phyloP scores from a whole-genome alignment of 495 filamentous ascomycete genomes.

The Daldinia bambusicola region DNA sequence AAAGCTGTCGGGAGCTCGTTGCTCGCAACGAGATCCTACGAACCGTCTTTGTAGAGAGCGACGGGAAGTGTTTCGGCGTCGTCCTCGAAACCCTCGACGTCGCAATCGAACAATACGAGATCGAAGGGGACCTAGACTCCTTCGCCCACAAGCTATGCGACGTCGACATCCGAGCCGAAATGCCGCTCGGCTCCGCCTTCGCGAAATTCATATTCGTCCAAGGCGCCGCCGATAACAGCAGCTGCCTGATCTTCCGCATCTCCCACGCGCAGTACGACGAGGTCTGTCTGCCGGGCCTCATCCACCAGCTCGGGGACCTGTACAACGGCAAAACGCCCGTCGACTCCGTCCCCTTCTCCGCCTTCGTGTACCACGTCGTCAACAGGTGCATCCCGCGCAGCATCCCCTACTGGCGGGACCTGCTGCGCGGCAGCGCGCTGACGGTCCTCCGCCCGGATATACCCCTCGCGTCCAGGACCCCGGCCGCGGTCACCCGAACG shows the following conservation, averaged over 20 bases:
- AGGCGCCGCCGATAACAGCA: conserved; percentile 59
- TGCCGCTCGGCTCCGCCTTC: conserved; percentile 70
- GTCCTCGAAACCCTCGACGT: conserved; percentile 65
- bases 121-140: conserved; percentile 62
- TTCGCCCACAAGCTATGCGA: conserved; percentile 62
- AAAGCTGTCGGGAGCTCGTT: conserved; percentile 56
- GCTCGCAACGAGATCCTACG: conserved; percentile 73
- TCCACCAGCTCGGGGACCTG: conserved; percentile 56
- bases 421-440: conserved; percentile 63
- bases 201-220: conserved; percentile 70
- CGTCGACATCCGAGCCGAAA: conserved; percentile 60
- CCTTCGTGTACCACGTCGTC: conserved; percentile 63
- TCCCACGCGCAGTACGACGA: conserved; percentile 83
- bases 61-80: conserved; percentile 68
- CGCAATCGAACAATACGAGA: conserved; percentile 64
- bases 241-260: conserved; percentile 71
- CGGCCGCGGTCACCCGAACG: conserved; percentile 54
- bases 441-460: conserved; percentile 54
- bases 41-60: conserved; percentile 71
- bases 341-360: conserved; percentile 67
- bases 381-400: conserved; percentile 45
- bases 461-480: conserved; percentile 44
- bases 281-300: conserved; percentile 70
- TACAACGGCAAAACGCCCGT: conserved; percentile 44
- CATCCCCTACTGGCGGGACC: conserved; percentile 66